phyloP scores from a whole-genome alignment of 352 stramenopile genomes.

The Lagenidium sp. region DNA sequence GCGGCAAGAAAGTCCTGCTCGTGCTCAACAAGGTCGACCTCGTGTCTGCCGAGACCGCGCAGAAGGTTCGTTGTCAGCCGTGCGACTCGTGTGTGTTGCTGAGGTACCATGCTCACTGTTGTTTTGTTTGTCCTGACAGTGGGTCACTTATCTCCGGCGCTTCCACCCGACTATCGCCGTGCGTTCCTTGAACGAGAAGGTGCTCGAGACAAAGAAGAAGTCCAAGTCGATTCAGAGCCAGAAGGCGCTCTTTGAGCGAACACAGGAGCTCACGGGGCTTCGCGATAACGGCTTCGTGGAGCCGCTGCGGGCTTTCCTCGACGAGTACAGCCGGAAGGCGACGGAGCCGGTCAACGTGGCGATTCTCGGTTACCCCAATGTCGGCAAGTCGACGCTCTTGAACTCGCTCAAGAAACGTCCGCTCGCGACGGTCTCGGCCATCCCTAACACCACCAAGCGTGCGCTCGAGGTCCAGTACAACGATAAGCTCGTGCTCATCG shows the following conservation, averaged over 20 bases:
- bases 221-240: slow-evolving; percentile 54
- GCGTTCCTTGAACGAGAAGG: slow-evolving; percentile 53
- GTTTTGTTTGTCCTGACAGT: slow-evolving; percentile 5
- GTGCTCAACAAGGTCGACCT: slow-evolving; percentile 99
- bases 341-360: slow-evolving; percentile 83
- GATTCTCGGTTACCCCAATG: slow-evolving; percentile 98
- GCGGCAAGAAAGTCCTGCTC: slow-evolving; percentile 95
- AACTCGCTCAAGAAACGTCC: slow-evolving; percentile 90
- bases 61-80: slow-evolving; percentile 39
- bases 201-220: slow-evolving; percentile 91
- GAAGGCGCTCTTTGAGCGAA: slow-evolving; percentile 56
- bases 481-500: slow-evolving; percentile 94
- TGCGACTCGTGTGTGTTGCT: slow-evolving; percentile 23
- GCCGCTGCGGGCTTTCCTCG: slow-evolving; percentile 90
- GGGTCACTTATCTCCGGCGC: slow-evolving; percentile 90
- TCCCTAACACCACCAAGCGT: slow-evolving; percentile 69
- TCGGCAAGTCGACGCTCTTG: slow-evolving; percentile 92
- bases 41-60: slow-evolving; percentile 81
- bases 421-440: slow-evolving; percentile 35
- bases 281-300: slow-evolving; percentile 82
- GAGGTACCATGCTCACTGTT: too few relatives aligned
- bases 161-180: slow-evolving; percentile 94
- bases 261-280: slow-evolving; percentile 53
- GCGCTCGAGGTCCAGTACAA: slow-evolving; percentile 93
- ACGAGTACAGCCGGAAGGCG: slow-evolving; percentile 91